Evolutionary conservation across 75 land plant species (phyloP).

Genomic region (Pinus albicaulis): DNA sequence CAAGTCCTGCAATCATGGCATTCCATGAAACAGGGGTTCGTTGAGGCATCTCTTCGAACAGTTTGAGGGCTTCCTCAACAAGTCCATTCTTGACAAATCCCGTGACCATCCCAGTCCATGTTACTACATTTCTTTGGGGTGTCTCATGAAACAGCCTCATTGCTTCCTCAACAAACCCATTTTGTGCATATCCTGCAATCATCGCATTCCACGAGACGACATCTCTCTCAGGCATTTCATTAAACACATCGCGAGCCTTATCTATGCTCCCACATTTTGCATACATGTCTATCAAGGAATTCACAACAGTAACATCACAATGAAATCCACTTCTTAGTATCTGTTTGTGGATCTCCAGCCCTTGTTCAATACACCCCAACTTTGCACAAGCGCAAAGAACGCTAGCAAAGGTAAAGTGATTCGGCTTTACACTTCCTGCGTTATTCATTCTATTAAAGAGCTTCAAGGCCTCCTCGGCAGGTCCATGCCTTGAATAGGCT

Average conservation of each 20-base stretch:
- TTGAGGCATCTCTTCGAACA: constrained; percentile 19
- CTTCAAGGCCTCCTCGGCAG: constrained; percentile 14
- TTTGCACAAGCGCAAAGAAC: not conserved
- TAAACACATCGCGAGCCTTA: not conserved
- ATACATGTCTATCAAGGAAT: not conserved
- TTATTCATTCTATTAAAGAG: constrained; percentile 13
- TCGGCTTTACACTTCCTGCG: not conserved
- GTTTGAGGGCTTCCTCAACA: constrained; percentile 8
- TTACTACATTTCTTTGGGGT: not conserved
- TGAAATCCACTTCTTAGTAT: not conserved
- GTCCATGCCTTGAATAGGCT: constrained; percentile 24
- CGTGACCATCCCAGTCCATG: constrained; percentile 14
- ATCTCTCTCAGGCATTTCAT: not conserved
- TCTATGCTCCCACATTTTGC: not conserved
- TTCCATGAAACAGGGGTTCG: constrained; percentile 24
- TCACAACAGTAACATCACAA: not conserved
- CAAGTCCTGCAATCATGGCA: constrained; percentile 27
- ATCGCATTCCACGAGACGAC: not conserved
- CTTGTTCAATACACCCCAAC: not conserved
- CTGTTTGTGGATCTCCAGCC: not conserved
- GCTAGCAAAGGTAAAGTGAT: not conserved
- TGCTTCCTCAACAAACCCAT: not conserved
- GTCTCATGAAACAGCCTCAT: not conserved
- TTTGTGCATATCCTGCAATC: not conserved
- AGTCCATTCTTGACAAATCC: constrained; percentile 17